These are phyloP conservation scores for Acanthamoeba royreba DNA, from an alignment of 208 protist genomes.

Conservation along the genomic window DNA sequence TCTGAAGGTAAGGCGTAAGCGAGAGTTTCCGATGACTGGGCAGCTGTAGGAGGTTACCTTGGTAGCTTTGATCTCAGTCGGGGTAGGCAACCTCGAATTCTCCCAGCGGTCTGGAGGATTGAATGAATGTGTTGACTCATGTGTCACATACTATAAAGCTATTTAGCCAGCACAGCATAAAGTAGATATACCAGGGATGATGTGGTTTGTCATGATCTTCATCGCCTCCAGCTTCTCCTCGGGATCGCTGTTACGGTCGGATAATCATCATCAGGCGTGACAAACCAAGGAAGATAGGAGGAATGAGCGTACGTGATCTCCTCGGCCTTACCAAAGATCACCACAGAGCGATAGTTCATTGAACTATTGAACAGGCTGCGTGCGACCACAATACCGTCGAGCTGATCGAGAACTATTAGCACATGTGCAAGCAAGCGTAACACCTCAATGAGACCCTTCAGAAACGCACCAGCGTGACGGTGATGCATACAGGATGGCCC, in stretches of 20 bases:
- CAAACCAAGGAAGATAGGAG: neutral
- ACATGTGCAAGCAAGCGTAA: neutral
- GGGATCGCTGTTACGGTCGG: neutral
- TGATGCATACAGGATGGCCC: conserved; percentile 24
- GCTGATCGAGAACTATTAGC: neutral
- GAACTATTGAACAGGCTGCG: conserved; percentile 23
- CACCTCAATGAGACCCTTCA: neutral
- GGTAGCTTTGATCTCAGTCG: conserved; percentile 13
- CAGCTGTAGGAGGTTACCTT: too few relatives aligned
- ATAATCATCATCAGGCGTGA: too few relatives aligned
- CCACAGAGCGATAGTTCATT: conserved; percentile 25
- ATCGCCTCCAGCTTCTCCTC: conserved; percentile 12
- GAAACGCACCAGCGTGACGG: conserved; percentile 13
- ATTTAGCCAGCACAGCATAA: too few relatives aligned
- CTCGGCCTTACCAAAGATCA: conserved; percentile 29
- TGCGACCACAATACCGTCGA: neutral
- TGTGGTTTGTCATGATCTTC: conserved; percentile 1
- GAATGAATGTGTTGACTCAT: too few relatives aligned
- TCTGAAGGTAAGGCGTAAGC: neutral
- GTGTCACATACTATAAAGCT: too few relatives aligned
- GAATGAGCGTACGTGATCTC: neutral
- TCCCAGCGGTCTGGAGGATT: neutral
- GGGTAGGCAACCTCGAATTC: neutral
- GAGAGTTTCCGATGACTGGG: too few relatives aligned
- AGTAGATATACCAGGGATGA: conserved; percentile 26